phyloP scores from a whole-genome alignment of 2,329 filamentous ascomycete genomes.

The Alternaria angustiovoidea region DNA sequence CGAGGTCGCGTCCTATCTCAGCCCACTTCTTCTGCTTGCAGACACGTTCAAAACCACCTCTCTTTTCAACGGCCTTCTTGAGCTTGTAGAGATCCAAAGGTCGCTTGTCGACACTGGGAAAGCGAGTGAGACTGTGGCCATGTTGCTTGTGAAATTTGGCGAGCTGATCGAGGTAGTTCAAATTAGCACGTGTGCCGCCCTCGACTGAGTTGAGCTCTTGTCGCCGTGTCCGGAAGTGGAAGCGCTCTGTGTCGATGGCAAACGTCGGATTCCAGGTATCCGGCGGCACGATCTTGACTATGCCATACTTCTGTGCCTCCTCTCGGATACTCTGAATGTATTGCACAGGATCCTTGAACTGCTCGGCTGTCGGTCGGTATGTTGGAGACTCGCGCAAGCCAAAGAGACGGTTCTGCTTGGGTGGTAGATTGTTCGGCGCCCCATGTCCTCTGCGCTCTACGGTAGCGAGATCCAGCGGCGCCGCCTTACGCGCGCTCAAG shows the following conservation, averaged over 20 bases:
- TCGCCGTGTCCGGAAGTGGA: slow-evolving; percentile 94
- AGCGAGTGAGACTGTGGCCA: slow-evolving; percentile 89
- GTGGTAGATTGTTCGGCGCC: slow-evolving; percentile 75
- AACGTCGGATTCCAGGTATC: slow-evolving; percentile 94
- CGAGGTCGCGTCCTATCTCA: slow-evolving; percentile 93
- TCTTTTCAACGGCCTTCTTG: slow-evolving; percentile 94
- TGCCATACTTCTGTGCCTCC: slow-evolving; percentile 85
- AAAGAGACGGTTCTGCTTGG: slow-evolving; percentile 81
- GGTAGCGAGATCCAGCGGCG: slow-evolving; percentile 81
- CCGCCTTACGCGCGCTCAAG: slow-evolving; percentile 69
- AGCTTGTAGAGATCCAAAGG: slow-evolving; percentile 93
- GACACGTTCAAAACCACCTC: slow-evolving; percentile 94
- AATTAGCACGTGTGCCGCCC: slow-evolving; percentile 94
- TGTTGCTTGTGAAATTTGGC: slow-evolving; percentile 97
- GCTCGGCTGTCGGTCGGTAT: slow-evolving; percentile 87
- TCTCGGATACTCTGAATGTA: slow-evolving; percentile 92
- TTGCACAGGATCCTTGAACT: slow-evolving; percentile 92
- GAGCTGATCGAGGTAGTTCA: slow-evolving; percentile 94
- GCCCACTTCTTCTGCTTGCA: slow-evolving; percentile 99
- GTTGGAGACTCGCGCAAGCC: slow-evolving; percentile 89
- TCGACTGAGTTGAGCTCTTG: slow-evolving; percentile 98
- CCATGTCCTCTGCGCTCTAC: slow-evolving; percentile 91
- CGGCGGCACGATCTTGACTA: slow-evolving; percentile 95
- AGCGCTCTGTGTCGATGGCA: slow-evolving; percentile 96
- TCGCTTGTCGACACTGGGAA: slow-evolving; percentile 97